Base-by-base conservation (phyloP, 129 eudicot genomes). In the Flaveria sonorensis region DNA sequence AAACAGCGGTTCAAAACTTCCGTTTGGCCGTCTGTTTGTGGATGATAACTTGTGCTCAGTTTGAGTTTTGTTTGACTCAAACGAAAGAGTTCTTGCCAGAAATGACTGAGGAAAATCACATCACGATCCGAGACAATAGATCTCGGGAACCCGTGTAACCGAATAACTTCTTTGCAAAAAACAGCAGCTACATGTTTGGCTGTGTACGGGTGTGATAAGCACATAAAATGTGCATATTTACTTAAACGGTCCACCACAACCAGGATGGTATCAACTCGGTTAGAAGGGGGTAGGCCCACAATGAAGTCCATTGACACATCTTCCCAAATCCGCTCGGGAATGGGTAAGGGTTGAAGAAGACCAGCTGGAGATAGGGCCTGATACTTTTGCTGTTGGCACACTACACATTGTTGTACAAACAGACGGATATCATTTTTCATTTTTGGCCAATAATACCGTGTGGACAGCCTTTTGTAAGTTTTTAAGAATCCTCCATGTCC, bases 341-440 rank as follows among this genome's bases (percentile, higher is more conserved):
- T 70, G 15, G 74, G 74, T 12, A 70, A 43, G 1, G 60, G 74
- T 45, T 70, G 59, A n/a, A 70, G 32, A 19, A 70, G 60, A 20
- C 59, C 74, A 12, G 19, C 72, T 15, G 50, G 72, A 15, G 72
- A 39, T 4, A 67, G 26, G 11, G 72, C 8, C 10, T 30, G 72
- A 24, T 70, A 70, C 26, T 70, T 70, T 21, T 42, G 51, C 12
- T 42, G 59, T 11, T 70, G 74, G 53, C 74, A 70, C 10, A 43
- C 30, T 1, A 70, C 14, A 23, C 60, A 70, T 14, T 70, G 13
- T 21, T 70, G 74, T 6, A 70, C 13, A 39, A 15, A 67, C 1
- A 32, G 3, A 43, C 51, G 42, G 24, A 67, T 18, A 15, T 67
- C 50, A 18, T 67, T 19, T 32, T 36, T 67, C 72, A 67, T 32